Evolutionary conservation across 73 alveolate species (phyloP), one percentile per base, ranked within the genome.

Genomic region (Durusdinium trenchii): DNA sequence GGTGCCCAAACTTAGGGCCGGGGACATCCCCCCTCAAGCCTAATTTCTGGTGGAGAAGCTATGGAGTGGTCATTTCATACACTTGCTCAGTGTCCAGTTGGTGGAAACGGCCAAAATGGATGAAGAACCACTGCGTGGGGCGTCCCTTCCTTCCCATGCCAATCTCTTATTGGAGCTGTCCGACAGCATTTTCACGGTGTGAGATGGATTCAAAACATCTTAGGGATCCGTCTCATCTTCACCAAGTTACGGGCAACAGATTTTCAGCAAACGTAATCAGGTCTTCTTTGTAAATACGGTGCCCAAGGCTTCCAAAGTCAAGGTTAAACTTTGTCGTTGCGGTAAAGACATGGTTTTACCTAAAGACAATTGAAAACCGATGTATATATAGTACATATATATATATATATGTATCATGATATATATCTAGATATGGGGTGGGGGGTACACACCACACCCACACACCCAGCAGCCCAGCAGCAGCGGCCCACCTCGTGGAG

Each of bases 241-340:
- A n/a, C n/a, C n/a, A n/a, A n/a, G n/a, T n/a, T n/a, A n/a, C n/a
- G n/a, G n/a, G n/a, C n/a, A n/a, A n/a, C n/a, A n/a, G n/a, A n/a
- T n/a, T n/a, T n/a, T n/a, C n/a, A n/a, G n/a, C n/a, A n/a, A n/a
- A n/a, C n/a, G n/a, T n/a, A n/a, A n/a, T n/a, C n/a, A n/a, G n/a
- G n/a, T n/a, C n/a, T n/a, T n/a, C n/a, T n/a, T n/a, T n/a, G n/a
- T n/a, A n/a, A n/a, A n/a, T n/a, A n/a, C 20, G 78, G 43, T 62
- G 32, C 87, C 87, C 87, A 78, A 12, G n/a, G 62, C 87, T 78
- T 78, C 87, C 87, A 78, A 78, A 78, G 62, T 5, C 87, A 40
- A 18, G n/a, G 61, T 43, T 43, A 43, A 78, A 45, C 87, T 78
- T 40, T 32, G 61, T 43, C 87, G 87, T 78, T 78, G 1, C 26